A percentile compares a stretch with the other conserved stretches of the same genome.
Conservation (phyloP, 2,329 filamentous ascomycete species). For the Zarea fungicola region DNA sequence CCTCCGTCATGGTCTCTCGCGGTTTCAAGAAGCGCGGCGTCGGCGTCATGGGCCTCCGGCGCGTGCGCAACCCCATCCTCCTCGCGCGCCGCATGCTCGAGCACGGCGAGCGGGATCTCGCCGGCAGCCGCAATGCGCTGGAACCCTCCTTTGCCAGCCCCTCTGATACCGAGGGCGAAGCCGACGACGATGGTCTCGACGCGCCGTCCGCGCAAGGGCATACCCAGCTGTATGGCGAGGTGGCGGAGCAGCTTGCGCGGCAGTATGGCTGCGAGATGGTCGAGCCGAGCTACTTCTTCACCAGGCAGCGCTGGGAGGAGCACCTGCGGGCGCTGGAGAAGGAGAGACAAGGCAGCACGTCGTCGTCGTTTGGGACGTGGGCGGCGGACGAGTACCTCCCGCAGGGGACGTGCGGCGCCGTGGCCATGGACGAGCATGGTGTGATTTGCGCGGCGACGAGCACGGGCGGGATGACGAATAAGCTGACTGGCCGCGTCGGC, state of each 20-base stretch:
- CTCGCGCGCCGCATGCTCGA: constrained; percentile 68
- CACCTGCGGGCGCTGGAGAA: constrained; percentile 54
- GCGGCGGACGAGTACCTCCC: constrained; percentile 63
- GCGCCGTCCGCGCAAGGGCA: constrained; percentile 61
- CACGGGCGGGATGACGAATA: constrained; percentile 81
- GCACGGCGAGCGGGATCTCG: constrained; percentile 57
- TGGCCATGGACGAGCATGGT: constrained; percentile 72
- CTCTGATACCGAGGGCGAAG: too few species aligned
- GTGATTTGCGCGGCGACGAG: constrained; percentile 64
- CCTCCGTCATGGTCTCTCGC: constrained; percentile 76
- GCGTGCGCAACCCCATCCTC: constrained; percentile 73
- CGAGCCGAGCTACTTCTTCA: constrained; percentile 70
- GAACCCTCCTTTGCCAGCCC: too few species aligned
- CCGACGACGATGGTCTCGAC: constrained; percentile 24
- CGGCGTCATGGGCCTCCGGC: constrained; percentile 66
- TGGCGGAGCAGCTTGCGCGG: constrained; percentile 64
- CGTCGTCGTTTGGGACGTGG: constrained; percentile 42
- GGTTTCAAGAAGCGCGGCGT: constrained; percentile 71
- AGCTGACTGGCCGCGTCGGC: constrained; percentile 76
- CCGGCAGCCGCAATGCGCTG: constrained; percentile 29
- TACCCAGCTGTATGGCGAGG: constrained; percentile 60
- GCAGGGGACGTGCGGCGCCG: constrained; percentile 79
- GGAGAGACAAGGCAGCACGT: constrained; percentile 18
- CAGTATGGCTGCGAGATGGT: constrained; percentile 68
- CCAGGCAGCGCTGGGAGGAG: constrained; percentile 72